These are phyloP conservation scores for Capsicum pubescens DNA, from an alignment of 257 asterid genomes.

Conservation along the genomic window DNA sequence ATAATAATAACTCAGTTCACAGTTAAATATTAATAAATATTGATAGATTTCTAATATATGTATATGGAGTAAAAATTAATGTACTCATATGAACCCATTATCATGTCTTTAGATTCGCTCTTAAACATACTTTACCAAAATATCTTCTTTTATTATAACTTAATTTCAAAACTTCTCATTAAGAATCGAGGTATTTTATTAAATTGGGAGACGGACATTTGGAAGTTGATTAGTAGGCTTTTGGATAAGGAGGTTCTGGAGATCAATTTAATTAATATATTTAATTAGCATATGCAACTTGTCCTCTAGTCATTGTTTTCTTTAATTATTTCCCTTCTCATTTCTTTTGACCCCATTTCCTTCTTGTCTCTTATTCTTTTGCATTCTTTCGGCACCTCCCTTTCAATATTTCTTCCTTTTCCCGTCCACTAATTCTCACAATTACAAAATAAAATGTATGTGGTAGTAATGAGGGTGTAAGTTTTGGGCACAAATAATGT, in stretches of 20 bases:
- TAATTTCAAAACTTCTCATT: not conserved
- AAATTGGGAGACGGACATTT: not conserved
- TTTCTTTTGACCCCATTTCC: not conserved
- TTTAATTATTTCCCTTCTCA: not conserved
- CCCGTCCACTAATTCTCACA: not conserved
- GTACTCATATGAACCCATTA: not conserved
- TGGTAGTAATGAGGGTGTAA: no score
- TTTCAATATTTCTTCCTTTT: not conserved
- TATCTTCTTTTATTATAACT: not conserved
- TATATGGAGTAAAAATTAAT: not conserved
- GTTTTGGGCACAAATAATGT: not conserved
- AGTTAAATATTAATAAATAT: no score
- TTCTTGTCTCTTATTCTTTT: not conserved
- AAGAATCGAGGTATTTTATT: not conserved
- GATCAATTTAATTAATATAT: not conserved
- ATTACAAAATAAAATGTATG: not conserved
- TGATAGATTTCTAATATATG: not conserved
- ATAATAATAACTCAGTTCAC: not conserved
- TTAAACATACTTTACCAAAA: not conserved
- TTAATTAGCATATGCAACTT: slow-evolving; percentile 13
- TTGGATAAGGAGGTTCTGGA: slow-evolving; percentile 1
- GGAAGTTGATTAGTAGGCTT: not conserved
- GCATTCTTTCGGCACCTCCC: slow-evolving; percentile 17
- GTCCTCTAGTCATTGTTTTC: not conserved
- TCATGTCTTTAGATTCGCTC: not conserved